These are phyloP conservation scores for Papiliotrema flavescens DNA, from an alignment of 1,284 basidiomycete genomes.

Conservation along the genomic window DNA sequence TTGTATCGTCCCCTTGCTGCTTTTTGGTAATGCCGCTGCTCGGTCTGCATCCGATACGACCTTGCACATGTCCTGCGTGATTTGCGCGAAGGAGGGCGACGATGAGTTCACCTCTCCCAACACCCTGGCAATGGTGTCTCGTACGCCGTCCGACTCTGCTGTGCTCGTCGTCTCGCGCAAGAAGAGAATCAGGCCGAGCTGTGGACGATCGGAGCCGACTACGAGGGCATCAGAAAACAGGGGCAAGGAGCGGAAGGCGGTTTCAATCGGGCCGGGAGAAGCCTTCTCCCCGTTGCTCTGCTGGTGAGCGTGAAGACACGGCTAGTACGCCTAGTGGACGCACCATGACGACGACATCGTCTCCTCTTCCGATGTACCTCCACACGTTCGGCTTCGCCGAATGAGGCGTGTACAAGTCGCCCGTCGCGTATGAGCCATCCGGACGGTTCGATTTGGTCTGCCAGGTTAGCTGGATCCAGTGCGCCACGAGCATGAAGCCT, in stretches of 20 bases:
- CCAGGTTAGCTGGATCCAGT: background rate
- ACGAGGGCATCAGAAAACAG: conserved; percentile 43
- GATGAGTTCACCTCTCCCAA: conserved; percentile 26
- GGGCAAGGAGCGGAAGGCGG: conserved; percentile 21
- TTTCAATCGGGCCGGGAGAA: conserved; percentile 39
- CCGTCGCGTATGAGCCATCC: conserved; percentile 47
- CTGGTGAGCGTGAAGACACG: background rate
- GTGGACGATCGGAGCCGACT: conserved; percentile 43
- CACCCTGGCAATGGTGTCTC: conserved; percentile 1
- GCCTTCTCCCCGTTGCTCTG: conserved; percentile 45
- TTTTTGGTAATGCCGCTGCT: conserved; percentile 28
- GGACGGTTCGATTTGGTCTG: conserved; percentile 41
- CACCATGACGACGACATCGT: conserved; percentile 49
- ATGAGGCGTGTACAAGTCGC: conserved; percentile 47
- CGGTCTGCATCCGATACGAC: conserved; percentile 11
- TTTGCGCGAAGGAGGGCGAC: conserved; percentile 39
- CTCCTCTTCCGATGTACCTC: conserved; percentile 46
- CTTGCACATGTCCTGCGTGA: conserved; percentile 34
- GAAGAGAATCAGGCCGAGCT: conserved; percentile 44
- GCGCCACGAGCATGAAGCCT: background rate
- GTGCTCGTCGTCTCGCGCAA: background rate
- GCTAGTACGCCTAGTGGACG: conserved; percentile 1
- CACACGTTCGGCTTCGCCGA: conserved; percentile 40
- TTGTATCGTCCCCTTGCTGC: conserved; percentile 44
- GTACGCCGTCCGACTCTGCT: background rate